Conservation (phyloP, 2,329 filamentous ascomycete genomes). For the Dactylellina sp. region DNA sequence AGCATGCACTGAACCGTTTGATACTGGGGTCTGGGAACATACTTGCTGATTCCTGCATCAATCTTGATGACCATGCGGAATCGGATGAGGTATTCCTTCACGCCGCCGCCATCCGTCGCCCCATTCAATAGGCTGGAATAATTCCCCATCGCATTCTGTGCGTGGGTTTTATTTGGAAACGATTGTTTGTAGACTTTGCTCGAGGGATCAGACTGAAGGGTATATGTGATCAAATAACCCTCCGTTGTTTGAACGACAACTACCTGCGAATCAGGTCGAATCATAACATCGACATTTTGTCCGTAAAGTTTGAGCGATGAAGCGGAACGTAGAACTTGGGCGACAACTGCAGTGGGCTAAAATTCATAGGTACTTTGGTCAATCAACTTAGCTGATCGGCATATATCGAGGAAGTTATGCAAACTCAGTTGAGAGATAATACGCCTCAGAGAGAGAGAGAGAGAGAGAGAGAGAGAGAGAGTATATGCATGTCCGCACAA, state of each 20-base stretch:
- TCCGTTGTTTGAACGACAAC: constrained; percentile 87
- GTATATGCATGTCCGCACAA: neutral
- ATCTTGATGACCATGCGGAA: constrained; percentile 99
- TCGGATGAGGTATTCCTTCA: constrained; percentile 86
- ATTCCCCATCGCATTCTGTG: constrained; percentile 63
- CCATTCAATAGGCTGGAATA: constrained; percentile 70
- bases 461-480: too few relatives aligned
- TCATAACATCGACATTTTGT: constrained; percentile 81
- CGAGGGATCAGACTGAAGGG: constrained; percentile 83
- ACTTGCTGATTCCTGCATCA: constrained; percentile 81
- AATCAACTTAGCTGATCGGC: constrained; percentile 48
- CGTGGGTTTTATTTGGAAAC: constrained; percentile 76
- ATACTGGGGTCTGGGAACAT: constrained; percentile 8
- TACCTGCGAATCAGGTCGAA: constrained; percentile 91
- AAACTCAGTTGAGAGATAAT: constrained; percentile 24
- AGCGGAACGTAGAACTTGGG: constrained; percentile 83
- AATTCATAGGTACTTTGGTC: constrained; percentile 61
- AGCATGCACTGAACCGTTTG: neutral
- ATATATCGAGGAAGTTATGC: constrained; percentile 28
- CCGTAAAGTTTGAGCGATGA: constrained; percentile 86
- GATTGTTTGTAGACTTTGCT: constrained; percentile 86
- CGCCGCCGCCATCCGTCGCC: constrained; percentile 81
- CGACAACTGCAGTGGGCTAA: constrained; percentile 88
- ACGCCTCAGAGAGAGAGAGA: neutral
- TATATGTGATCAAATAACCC: constrained; percentile 94